These are phyloP conservation scores for Fusarium armeniacum DNA, from an alignment of 2,329 filamentous ascomycete genomes.

Conservation along the genomic window DNA sequence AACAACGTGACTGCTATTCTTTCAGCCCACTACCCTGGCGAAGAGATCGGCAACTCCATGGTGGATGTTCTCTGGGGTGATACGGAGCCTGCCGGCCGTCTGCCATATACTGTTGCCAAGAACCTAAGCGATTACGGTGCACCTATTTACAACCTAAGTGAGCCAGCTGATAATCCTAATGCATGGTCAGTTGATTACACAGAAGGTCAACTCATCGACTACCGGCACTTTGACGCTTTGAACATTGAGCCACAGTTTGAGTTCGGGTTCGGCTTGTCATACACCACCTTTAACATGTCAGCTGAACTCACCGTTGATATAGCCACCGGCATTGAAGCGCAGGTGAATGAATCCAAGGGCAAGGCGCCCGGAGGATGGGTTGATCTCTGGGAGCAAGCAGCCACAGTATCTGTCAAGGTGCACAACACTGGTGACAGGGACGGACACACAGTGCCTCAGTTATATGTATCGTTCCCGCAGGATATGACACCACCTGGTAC, in stretches of 20 bases:
- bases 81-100: conserved; percentile 74
- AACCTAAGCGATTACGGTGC: conserved; percentile 62
- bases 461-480: conserved; percentile 64
- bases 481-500: conserved; percentile 54
- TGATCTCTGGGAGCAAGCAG: conserved; percentile 63
- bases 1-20: conserved; percentile 77
- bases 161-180: conserved; percentile 51
- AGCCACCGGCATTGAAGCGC: conserved; percentile 8
- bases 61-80: conserved; percentile 77
- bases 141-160: conserved; percentile 53
- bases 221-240: conserved; percentile 73
- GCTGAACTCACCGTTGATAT: conserved; percentile 50
- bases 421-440: conserved; percentile 65
- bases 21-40: conserved; percentile 77
- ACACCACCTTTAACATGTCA: conserved; percentile 70
- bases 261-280: conserved; percentile 77
- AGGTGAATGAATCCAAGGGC: conserved; percentile 15
- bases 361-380: conserved; percentile 66
- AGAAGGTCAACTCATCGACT: conserved; percentile 76
- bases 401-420: conserved; percentile 61
- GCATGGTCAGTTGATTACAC: conserved; percentile 65
- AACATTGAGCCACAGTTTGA: conserved; percentile 71
- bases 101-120: conserved; percentile 77
- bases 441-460: conserved; percentile 66
- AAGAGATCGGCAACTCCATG: conserved; percentile 77